A percentile compares a stretch with the other conserved stretches of the same genome.
Conservation (phyloP, 2,329 filamentous ascomycete genomes). For the Aspergillus melleus region DNA sequence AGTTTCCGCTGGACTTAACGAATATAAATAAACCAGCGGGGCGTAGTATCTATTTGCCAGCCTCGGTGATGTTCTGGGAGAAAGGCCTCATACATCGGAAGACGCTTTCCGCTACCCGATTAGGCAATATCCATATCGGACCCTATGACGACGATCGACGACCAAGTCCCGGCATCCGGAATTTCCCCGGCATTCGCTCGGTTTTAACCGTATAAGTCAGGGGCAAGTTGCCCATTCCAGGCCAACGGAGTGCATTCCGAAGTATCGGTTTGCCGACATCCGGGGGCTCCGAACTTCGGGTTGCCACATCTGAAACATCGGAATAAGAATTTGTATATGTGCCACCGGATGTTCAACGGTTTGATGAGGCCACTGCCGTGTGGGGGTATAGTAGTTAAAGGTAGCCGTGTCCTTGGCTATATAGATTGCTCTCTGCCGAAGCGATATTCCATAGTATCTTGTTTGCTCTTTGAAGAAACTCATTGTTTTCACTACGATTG, state of each 20-base stretch:
- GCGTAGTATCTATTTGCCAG: not conserved
- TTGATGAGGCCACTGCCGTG: no score
- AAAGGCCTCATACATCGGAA: not conserved
- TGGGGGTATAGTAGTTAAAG: no score
- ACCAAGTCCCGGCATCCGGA: not conserved
- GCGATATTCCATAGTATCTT: no score
- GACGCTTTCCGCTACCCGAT: not conserved
- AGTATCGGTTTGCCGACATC: not conserved
- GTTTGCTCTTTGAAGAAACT: no score
- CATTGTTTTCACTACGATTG: no score
- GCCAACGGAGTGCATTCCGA: not conserved
- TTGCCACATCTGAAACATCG: not conserved
- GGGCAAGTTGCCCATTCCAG: no score
- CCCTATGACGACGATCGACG: not conserved
- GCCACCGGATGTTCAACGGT: no score
- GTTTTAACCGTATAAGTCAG: not conserved
- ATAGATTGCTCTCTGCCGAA: no score
- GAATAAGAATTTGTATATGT: no score
- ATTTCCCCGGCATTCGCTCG: not conserved
- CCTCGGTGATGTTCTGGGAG: not conserved
- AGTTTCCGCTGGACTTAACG: not conserved
- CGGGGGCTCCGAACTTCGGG: not conserved
- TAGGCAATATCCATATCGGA: not conserved
- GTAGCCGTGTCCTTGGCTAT: no score
- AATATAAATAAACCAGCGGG: not conserved